Base-by-base conservation (phyloP, 2,329 filamentous ascomycete genomes). In the Colletotrichum godetiae region DNA sequence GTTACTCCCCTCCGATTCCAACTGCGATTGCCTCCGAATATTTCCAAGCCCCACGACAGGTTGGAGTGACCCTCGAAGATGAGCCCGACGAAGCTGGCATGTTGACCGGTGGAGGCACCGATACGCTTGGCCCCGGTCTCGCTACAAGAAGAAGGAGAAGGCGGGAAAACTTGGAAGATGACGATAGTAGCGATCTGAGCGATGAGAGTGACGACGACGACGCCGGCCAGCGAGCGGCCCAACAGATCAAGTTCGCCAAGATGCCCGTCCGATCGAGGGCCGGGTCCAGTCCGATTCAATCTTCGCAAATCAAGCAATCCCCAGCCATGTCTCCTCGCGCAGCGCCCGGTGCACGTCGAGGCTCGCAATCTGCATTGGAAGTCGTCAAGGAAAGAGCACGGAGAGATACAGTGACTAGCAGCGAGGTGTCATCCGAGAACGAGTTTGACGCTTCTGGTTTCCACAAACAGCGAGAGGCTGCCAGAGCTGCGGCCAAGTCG, bases 161-260 rank as follows among this genome's bases (percentile, higher is more conserved):
- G 66, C 86, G 92, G 74, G 93, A 95, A 81, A 92, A 94, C 81
- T 90, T 94, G 85, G 93, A 95, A 76, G 94, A 97, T 78, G 93
- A 95, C 71, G 94, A 96, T 79, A 97, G 94, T 82, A 95, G 93
- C 79, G 94, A 96, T 78, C 84, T 96, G 67, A 95, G 92, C 80
- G 94, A 97, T 78, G 93, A 96, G 77, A 96, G 93, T 77, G 94
- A 97, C 63, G 92, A 94, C 69, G 88, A 91, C 74, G 92, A 94
- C 67, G 86, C 88, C 0, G 90, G 92, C 66, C 86, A 88, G 74
- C 83, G 93, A 67, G 93, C 94, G 57, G 93, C 93, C 2, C 94
- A 97, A 80, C 94, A 97, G 81, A 98, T 98, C 81, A 95, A 96
- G 80, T 99, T 99, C 82, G 92, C 93, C 61, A 98, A 98, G 84